Conservation (phyloP, 306 rosid species). For the Malus fusca region DNA sequence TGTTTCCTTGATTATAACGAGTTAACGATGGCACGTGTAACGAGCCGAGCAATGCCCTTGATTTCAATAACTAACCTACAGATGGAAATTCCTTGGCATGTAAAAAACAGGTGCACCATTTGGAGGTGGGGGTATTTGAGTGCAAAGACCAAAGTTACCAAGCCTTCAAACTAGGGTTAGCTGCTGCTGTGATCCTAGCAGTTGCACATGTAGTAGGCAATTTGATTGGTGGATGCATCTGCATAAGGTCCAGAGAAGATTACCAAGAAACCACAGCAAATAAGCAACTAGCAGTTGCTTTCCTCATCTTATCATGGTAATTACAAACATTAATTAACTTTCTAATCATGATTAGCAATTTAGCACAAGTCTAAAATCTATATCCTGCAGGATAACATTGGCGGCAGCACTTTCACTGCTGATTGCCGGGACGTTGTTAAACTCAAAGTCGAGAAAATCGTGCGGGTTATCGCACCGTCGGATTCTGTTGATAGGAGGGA, state of each 20-base stretch:
- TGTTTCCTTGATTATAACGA: not conserved
- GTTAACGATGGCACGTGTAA: not conserved
- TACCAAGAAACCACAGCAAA: constrained; percentile 36
- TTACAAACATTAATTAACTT: not conserved
- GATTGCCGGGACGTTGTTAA: constrained; percentile 45
- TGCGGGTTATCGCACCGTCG: constrained; percentile 56
- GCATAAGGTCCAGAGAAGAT: constrained; percentile 37
- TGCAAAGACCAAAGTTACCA: constrained; percentile 62
- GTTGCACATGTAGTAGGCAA: constrained; percentile 54
- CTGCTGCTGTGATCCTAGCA: constrained; percentile 51
- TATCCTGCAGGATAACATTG: constrained; percentile 36
- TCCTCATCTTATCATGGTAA: constrained; percentile 61
- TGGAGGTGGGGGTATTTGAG: constrained; percentile 50
- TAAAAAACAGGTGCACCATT: constrained; percentile 44
- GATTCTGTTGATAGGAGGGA: constrained; percentile 62
- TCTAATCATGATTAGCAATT: not conserved
- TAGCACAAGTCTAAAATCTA: not conserved
- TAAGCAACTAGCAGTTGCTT: constrained; percentile 39
- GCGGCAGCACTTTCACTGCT: constrained; percentile 47
- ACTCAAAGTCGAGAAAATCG: constrained; percentile 53
- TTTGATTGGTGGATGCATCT: constrained; percentile 63
- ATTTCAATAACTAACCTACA: not conserved
- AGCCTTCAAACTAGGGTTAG: constrained; percentile 70
- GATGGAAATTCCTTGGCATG: not conserved
- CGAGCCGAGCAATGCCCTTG: not conserved